Conservation (phyloP, 345 rosid species). For the Salix dunnii region DNA sequence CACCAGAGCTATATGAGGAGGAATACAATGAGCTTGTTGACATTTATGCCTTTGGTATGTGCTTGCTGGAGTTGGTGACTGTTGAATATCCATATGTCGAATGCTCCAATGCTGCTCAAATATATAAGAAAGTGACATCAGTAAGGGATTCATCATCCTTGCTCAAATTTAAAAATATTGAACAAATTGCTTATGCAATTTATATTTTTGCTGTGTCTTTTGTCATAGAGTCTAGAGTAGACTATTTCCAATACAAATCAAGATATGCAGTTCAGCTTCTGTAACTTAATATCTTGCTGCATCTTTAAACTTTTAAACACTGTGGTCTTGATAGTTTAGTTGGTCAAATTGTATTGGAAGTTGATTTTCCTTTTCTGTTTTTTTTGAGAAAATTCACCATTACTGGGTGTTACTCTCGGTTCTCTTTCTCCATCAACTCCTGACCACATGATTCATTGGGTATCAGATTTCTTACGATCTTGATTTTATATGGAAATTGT, state of each 20-base stretch:
- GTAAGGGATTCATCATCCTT: constrained; percentile 18
- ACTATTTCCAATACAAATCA: not conserved
- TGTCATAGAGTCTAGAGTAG: not conserved
- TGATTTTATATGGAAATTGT: not conserved
- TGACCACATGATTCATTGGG: not conserved
- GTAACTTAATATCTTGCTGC: constrained; percentile 1
- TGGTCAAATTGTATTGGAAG: not conserved
- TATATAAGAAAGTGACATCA: constrained; percentile 34
- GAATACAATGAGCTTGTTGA: constrained; percentile 39
- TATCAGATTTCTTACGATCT: not conserved
- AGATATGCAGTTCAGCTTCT: not conserved
- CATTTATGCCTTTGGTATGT: constrained; percentile 38
- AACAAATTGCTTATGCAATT: not conserved
- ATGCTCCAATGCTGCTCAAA: constrained; percentile 37
- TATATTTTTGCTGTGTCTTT: not conserved
- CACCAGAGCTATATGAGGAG: constrained; percentile 39
- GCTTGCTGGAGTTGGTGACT: constrained; percentile 37
- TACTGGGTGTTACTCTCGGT: not conserved
- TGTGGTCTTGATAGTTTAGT: not conserved
- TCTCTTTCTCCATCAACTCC: not conserved
- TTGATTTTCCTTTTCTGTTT: not conserved
- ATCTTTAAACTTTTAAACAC: not conserved
- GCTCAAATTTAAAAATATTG: not conserved
- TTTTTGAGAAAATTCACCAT: not conserved
- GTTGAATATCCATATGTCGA: constrained; percentile 33